These are phyloP conservation scores for Leccinum subspadiceum DNA, from an alignment of 1,284 basidiomycete genomes.

Conservation along the genomic window DNA sequence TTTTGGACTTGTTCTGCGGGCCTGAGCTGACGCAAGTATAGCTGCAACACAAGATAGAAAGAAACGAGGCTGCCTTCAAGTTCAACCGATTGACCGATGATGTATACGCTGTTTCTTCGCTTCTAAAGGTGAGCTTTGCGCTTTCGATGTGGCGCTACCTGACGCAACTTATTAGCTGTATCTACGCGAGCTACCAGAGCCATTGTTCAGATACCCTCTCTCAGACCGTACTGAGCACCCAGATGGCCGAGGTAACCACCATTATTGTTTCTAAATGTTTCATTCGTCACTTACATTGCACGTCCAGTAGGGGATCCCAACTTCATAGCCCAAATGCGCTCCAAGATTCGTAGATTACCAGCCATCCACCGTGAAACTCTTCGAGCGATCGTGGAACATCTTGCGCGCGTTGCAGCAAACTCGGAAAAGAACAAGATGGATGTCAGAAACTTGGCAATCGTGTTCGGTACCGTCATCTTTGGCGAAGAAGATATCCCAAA, in stretches of 20 bases:
- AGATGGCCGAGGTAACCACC: constrained; percentile 65
- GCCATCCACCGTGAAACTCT: constrained; percentile 89
- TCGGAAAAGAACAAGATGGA: constrained; percentile 93
- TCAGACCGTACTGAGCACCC: constrained; percentile 85
- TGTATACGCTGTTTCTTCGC: constrained; percentile 83
- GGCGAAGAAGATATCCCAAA: constrained; percentile 86
- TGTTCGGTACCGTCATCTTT: constrained; percentile 84
- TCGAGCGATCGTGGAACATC: constrained; percentile 85
- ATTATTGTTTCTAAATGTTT: not conserved
- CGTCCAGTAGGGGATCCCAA: constrained; percentile 63
- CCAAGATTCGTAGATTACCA: constrained; percentile 82
- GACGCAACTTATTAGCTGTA: constrained; percentile 55
- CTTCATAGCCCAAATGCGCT: constrained; percentile 71
- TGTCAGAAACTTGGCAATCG: constrained; percentile 83
- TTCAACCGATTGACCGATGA: constrained; percentile 82
- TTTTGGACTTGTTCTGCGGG: not conserved
- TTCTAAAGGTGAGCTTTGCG: constrained; percentile 72
- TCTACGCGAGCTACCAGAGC: constrained; percentile 89
- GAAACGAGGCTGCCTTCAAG: constrained; percentile 81
- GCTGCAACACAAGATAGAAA: constrained; percentile 88
- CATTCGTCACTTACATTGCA: constrained; percentile 10
- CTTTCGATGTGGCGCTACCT: constrained; percentile 4
- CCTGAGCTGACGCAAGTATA: constrained; percentile 34
- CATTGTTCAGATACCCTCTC: constrained; percentile 84
- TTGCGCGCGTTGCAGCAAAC: constrained; percentile 71